Evolutionary conservation across 768 basidiomycete genomes (phyloP).

Genomic region (Boletus patriciae): DNA sequence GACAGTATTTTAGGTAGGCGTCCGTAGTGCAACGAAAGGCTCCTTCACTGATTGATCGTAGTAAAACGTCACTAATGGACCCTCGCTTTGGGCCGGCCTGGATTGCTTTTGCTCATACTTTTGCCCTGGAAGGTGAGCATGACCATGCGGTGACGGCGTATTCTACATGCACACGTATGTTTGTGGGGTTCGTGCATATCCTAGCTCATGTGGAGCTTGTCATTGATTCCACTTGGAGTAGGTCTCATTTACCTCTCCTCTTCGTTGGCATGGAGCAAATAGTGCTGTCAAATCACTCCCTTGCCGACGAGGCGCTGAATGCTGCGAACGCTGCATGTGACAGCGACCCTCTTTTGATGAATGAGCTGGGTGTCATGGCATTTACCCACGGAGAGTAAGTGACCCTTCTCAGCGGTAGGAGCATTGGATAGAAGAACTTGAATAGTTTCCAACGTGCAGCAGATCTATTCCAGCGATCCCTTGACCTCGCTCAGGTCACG

Average conservation of each 20-base stretch:
- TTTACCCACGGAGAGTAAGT: slow-evolving; percentile 83
- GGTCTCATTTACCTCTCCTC: slow-evolving; percentile 92
- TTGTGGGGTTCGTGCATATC: slow-evolving; percentile 73
- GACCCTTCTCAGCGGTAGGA: background rate
- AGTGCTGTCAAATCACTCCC: slow-evolving; percentile 72
- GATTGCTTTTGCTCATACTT: slow-evolving; percentile 97
- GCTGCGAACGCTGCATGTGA: slow-evolving; percentile 82
- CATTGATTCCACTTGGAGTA: slow-evolving; percentile 39
- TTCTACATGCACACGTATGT: slow-evolving; percentile 93
- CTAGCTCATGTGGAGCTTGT: background rate
- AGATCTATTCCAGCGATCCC: slow-evolving; percentile 66
- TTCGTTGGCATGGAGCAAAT: slow-evolving; percentile 99
- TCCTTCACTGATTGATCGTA: slow-evolving; percentile 31
- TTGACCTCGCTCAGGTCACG: slow-evolving; percentile 80
- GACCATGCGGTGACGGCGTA: slow-evolving; percentile 98
- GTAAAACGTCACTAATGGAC: slow-evolving; percentile 97
- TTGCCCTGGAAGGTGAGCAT: slow-evolving; percentile 96
- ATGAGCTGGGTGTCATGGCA: slow-evolving; percentile 92
- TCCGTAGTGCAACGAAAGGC: background rate
- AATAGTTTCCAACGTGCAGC: slow-evolving; percentile 72
- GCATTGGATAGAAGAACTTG: slow-evolving; percentile 28
- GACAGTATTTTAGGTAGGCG: slow-evolving; percentile 89
- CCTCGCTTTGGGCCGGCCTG: slow-evolving; percentile 95
- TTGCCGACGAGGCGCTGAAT: slow-evolving; percentile 87
- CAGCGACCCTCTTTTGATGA: slow-evolving; percentile 84